These are phyloP conservation scores for Tetrahymena elliotti DNA, from an alignment of 73 alveolate genomes.

Conservation along the genomic window DNA sequence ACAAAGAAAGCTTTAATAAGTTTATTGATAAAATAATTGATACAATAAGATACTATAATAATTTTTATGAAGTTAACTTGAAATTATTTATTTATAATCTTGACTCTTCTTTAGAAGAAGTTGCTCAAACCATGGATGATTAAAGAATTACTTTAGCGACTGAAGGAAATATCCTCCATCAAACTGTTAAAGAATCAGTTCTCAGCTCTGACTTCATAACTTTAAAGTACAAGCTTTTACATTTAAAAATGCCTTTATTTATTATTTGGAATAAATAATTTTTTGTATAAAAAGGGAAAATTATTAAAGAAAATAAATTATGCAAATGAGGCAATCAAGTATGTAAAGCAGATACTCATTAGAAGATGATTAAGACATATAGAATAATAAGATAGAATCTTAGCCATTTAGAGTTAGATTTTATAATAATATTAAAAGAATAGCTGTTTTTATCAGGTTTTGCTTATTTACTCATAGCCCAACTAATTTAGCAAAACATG, in stretches of 20 bases:
- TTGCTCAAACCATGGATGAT: background rate
- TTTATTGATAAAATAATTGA: background rate
- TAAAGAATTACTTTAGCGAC: background rate
- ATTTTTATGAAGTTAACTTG: background rate
- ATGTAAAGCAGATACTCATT: background rate
- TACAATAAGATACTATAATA: background rate
- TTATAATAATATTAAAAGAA: background rate
- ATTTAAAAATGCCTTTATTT: background rate
- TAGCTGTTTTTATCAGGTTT: background rate
- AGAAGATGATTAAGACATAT: background rate
- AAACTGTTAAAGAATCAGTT: background rate
- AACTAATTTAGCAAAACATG: background rate
- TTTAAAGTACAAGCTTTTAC: background rate
- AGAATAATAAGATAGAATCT: background rate
- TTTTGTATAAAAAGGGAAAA: background rate
- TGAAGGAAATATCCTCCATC: background rate
- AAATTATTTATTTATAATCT: background rate
- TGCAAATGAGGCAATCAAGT: background rate
- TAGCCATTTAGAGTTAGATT: background rate
- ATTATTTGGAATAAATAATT: background rate
- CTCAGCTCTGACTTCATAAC: background rate
- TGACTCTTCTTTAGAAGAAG: background rate
- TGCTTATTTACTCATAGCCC: background rate
- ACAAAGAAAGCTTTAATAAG: background rate
- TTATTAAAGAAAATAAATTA: background rate